Evolutionary conservation across 345 rosid genomes (phyloP), one percentile per base, ranked within the genome.

Genomic region (Rhodamnia rubescens): DNA sequence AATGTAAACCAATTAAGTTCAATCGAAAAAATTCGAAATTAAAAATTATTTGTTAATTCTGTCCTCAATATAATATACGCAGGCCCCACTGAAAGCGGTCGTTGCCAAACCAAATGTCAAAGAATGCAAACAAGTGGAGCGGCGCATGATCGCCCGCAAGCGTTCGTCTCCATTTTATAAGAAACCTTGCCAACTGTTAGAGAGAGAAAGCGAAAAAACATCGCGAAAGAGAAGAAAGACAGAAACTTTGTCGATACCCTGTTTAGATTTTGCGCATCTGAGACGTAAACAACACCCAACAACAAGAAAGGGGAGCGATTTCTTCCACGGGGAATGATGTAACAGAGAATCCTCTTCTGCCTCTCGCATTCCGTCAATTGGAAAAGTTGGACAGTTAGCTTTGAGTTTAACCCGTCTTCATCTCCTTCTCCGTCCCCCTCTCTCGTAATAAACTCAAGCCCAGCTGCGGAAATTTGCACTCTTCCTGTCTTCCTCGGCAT

Each of bases 341-440:
- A 9, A 29, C 15, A 64, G 75, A 61, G 74, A 36, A 40, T 21
- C 42, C 11, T 61, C 42, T 61, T 29, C 52, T 50, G 21, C 13
- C 59, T 22, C n/a, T 69, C 20, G 24, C 64, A 36, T 58, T 82
- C 50, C 82, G 56, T 58, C 74, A 20, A 53, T 36, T 59, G 36
- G 82, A 50, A 40, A 53, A 51, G 40, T 51, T 32, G 69, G 81
- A 32, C 82, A 53, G n/a, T 74, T 53, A 20, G 64, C 40, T 69
- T 21, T 18, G 47, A 69, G 78, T 69, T 36, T 36, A 69, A 69
- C 78, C 82, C 82, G 53, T 15, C 42, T 61, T 32, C 88, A 85
- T 89, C 90, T 81, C 84, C 93, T 85, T 89, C 90, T 90, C 91
- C 92, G 92, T 86, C 91, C 74, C 85, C 87, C 24, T 50, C 36